Base-by-base conservation (phyloP, 2,329 filamentous ascomycete genomes). In the Bipolaris cookei region DNA sequence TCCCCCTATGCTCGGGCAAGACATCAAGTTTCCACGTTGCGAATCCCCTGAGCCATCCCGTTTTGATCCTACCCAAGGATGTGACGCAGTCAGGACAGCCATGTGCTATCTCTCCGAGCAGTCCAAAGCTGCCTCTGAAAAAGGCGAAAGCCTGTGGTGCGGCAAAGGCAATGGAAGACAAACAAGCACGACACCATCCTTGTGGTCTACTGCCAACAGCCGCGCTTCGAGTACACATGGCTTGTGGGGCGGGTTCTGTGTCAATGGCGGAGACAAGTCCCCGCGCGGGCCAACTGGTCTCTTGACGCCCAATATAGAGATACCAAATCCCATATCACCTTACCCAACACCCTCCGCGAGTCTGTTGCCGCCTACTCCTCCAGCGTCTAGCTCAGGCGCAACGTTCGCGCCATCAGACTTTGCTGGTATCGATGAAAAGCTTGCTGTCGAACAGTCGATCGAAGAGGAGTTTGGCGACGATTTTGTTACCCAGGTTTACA, bases 401-500 rank as follows among this genome's bases (percentile, higher is more conserved):
- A 66, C 71, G 20, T 60, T 60, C 42, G 57, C 34, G 6, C 25
- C 47, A 50, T 59, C 73, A 14, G 71, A 76, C 30, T 77, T 82
- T 54, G 74, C 79, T 35, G 71, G 73, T 50, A 75, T 82, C 28
- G 72, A 78, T 46, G 74, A 76, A 39, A 77, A 76, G 53, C 74
- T 82, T 41, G 72, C 70, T 32, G 65, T 71, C 5, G 80, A 83
- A 61, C 74, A 78, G 79, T 72, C 78, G 10, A 81, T 87, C 39
- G 77, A 82, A 25, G 74, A 78, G 30, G 92, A 97, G 75, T 96
- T 95, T 69, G 83, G 88, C 59, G 91, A 97, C 73, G 82, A 82
- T 3, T 97, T 97, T 73, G 87, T 97, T 54, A 97, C 93, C 0
- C 94, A 98, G 76, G 93, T 98, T 6, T 98, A 96, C 83, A 97